phyloP scores from a whole-genome alignment of 2,329 filamentous ascomycete genomes.

The Huntiella abstrusa region DNA sequence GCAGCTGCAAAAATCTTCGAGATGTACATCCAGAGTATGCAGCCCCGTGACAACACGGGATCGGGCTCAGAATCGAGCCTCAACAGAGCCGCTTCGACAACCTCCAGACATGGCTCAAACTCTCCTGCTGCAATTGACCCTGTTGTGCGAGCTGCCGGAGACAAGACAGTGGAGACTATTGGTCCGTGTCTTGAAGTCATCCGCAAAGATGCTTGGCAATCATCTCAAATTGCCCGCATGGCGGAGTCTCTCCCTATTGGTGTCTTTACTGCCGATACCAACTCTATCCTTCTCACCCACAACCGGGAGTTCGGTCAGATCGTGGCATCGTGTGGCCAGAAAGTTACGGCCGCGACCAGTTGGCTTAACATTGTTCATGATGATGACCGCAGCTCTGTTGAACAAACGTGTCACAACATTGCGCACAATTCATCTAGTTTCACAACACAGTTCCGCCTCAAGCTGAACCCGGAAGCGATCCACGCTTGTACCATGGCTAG shows the following conservation, averaged over 20 bases:
- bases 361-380: slow-evolving; percentile 58
- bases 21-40: slow-evolving; percentile 33
- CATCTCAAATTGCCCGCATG: slow-evolving; percentile 55
- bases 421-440: slow-evolving; percentile 42
- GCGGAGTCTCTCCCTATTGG: slow-evolving; percentile 69
- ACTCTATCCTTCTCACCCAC: slow-evolving; percentile 55
- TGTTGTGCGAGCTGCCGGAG: not conserved
- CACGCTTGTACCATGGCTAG: not conserved
- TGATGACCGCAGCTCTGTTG: slow-evolving; percentile 42
- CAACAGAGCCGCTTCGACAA: slow-evolving; percentile 17
- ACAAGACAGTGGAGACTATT: slow-evolving; percentile 29
- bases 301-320: slow-evolving; percentile 67
- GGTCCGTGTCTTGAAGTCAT: slow-evolving; percentile 27
- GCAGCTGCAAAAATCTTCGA: no score
- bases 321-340: slow-evolving; percentile 32
- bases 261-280: slow-evolving; percentile 62
- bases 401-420: slow-evolving; percentile 42
- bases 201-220: not conserved
- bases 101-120: not conserved
- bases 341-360: slow-evolving; percentile 30
- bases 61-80: slow-evolving; percentile 59
- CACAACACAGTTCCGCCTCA: slow-evolving; percentile 59
- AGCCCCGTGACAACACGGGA: slow-evolving; percentile 58
- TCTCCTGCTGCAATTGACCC: not conserved
- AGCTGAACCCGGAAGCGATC: slow-evolving; percentile 35